Percentiles rank a stretch among this genome's conserved stretches.
Conservation (phyloP, 345 rosid genomes). For the Gossypium turneri region DNA sequence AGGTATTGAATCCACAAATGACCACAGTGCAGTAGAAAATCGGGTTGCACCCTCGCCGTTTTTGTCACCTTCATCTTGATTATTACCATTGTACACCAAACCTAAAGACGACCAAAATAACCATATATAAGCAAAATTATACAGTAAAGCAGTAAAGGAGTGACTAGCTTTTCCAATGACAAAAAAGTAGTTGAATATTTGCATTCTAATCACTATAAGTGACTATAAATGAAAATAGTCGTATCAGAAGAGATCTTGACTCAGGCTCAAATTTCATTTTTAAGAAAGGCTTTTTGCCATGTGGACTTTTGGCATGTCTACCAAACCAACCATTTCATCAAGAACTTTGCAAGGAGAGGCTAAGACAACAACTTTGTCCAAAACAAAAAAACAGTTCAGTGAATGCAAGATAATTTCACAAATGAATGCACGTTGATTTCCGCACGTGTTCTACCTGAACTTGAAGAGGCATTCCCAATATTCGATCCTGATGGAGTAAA, state of each 20-base stretch:
- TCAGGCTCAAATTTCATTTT: slow-evolving; percentile 37
- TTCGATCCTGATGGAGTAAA: slow-evolving; percentile 19
- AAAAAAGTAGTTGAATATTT: not conserved
- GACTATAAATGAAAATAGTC: slow-evolving; percentile 27
- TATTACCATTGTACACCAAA: slow-evolving; percentile 18
- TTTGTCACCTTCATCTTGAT: slow-evolving; percentile 26
- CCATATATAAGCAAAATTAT: slow-evolving; percentile 15
- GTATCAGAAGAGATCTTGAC: slow-evolving; percentile 44
- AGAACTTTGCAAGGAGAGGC: slow-evolving; percentile 43
- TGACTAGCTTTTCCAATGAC: not conserved
- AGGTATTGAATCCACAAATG: slow-evolving; percentile 81
- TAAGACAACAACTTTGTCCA: slow-evolving; percentile 41
- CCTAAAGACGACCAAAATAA: slow-evolving; percentile 40
- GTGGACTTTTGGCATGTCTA: slow-evolving; percentile 32
- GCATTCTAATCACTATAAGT: not conserved
- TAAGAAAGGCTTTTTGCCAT: slow-evolving; percentile 32
- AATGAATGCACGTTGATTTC: slow-evolving; percentile 5
- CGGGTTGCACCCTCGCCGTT: slow-evolving; percentile 35
- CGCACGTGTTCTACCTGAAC: slow-evolving; percentile 44
- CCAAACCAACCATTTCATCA: slow-evolving; percentile 42
- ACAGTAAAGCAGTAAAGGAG: not conserved
- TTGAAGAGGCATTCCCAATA: slow-evolving; percentile 17
- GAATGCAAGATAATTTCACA: slow-evolving; percentile 7
- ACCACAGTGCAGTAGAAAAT: slow-evolving; percentile 65
- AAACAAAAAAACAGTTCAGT: slow-evolving; percentile 25